Conservation (phyloP, 176 grass and related monocot species). For the Triticum urartu region DNA sequence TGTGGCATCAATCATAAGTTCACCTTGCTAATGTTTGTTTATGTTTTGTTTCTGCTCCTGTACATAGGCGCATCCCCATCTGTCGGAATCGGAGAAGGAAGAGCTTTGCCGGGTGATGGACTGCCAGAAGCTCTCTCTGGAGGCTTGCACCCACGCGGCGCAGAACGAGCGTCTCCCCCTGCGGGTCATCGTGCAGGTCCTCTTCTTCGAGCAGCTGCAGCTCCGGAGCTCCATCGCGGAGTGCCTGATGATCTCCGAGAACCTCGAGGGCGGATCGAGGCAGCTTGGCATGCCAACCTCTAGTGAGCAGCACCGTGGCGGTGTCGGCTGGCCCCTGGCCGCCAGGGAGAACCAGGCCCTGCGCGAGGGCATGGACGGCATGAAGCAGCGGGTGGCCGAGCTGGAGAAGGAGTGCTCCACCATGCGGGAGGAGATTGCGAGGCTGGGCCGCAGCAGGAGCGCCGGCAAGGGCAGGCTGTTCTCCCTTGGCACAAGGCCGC, state of each 20-base stretch:
- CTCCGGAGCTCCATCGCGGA: constrained; percentile 65
- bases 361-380: constrained; percentile 57
- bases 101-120: constrained; percentile 71
- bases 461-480: constrained; percentile 28
- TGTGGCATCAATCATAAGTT: neutral
- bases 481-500: constrained; percentile 27
- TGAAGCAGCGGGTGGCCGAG: constrained; percentile 62
- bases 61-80: constrained; percentile 61
- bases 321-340: constrained; percentile 33
- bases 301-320: constrained; percentile 15
- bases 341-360: constrained; percentile 50
- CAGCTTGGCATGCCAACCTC: constrained; percentile 40
- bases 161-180: constrained; percentile 81
- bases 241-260: constrained; percentile 71
- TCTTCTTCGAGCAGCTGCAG: constrained; percentile 93
- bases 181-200: constrained; percentile 64
- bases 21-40: neutral
- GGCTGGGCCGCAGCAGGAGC: constrained; percentile 39
- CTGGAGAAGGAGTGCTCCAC: constrained; percentile 79
- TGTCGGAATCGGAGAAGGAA: constrained; percentile 60
- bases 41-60: constrained; percentile 3
- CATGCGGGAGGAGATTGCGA: constrained; percentile 65
- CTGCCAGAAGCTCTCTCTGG: constrained; percentile 83
- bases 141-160: constrained; percentile 76
- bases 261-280: constrained; percentile 47